Conservation (phyloP, 768 basidiomycete genomes). For the Phaeolepiota aurea region DNA sequence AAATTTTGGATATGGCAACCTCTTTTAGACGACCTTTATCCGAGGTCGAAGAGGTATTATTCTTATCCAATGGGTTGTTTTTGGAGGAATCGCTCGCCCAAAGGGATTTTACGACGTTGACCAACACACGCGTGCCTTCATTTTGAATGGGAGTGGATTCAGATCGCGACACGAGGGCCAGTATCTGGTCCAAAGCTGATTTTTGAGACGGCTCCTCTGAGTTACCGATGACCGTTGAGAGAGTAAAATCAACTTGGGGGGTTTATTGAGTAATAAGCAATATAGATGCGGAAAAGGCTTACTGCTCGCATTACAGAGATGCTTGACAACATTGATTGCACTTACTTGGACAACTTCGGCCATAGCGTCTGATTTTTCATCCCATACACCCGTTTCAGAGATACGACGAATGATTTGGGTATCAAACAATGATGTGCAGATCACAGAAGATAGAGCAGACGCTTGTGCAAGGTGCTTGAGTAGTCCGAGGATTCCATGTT, state of each 20-base stretch:
- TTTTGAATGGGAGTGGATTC: slow-evolving; percentile 79
- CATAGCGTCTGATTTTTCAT: slow-evolving; percentile 64
- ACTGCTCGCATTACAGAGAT: slow-evolving; percentile 77
- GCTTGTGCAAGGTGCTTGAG: slow-evolving; percentile 81
- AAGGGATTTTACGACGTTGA: slow-evolving; percentile 76
- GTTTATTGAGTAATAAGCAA: not conserved
- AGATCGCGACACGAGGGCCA: slow-evolving; percentile 69
- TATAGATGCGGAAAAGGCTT: slow-evolving; percentile 14
- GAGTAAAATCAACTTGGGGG: slow-evolving; percentile 36
- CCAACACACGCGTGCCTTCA: slow-evolving; percentile 84
- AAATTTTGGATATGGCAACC: slow-evolving; percentile 42
- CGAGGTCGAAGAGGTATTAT: not conserved
- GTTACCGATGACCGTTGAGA: slow-evolving; percentile 37
- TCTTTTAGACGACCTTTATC: slow-evolving; percentile 42
- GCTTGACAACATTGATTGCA: slow-evolving; percentile 84
- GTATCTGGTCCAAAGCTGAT: slow-evolving; percentile 58
- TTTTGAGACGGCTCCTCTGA: slow-evolving; percentile 15
- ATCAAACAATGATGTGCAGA: slow-evolving; percentile 51
- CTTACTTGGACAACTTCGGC: slow-evolving; percentile 82
- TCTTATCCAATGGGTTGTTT: slow-evolving; percentile 3
- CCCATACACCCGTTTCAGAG: slow-evolving; percentile 58
- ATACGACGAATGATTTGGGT: slow-evolving; percentile 59
- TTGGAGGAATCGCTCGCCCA: slow-evolving; percentile 45
- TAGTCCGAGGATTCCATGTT: slow-evolving; percentile 83
- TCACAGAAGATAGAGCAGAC: slow-evolving; percentile 44